These are phyloP conservation scores for Neostapfia colusana DNA, from an alignment of 176 grass and related monocot species.

Conservation along the genomic window DNA sequence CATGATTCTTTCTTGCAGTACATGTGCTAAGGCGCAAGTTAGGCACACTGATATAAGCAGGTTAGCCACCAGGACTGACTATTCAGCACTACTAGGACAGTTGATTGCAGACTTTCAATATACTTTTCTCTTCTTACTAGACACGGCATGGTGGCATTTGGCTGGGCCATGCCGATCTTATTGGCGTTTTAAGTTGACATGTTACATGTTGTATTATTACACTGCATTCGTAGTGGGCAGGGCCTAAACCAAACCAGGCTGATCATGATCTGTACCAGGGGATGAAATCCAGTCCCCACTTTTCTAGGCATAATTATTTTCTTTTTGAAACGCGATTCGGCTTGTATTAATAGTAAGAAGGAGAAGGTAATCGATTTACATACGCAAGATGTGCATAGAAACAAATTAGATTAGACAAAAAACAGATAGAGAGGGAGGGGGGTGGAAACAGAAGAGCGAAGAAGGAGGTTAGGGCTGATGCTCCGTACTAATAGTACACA, in stretches of 20 bases:
- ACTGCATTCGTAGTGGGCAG: neutral
- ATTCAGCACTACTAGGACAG: neutral
- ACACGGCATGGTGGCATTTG: neutral
- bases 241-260: neutral
- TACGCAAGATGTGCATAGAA: too few relatives aligned
- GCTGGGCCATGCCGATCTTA: slow-evolving; percentile 4
- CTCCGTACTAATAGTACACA: too few relatives aligned
- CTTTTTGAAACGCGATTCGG: too few relatives aligned
- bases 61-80: neutral
- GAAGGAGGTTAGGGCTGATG: too few relatives aligned
- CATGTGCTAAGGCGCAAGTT: slow-evolving; percentile 5
- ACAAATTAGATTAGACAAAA: too few relatives aligned
- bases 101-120: neutral
- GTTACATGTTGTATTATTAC: slow-evolving; percentile 19
- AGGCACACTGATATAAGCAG: slow-evolving; percentile 15
- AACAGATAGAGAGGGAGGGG: too few relatives aligned
- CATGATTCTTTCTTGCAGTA: slow-evolving; percentile 19
- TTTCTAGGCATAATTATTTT: too few relatives aligned
- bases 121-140: neutral
- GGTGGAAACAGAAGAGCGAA: too few relatives aligned
- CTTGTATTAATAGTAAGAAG: too few relatives aligned
- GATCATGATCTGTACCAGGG: neutral
- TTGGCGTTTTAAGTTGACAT: slow-evolving; percentile 8
- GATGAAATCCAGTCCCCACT: neutral
- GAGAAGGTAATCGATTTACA: too few relatives aligned